Evolutionary conservation across 225 moss, liverwort and hornwort species (phyloP).

Genomic region (Climacium dendroides): DNA sequence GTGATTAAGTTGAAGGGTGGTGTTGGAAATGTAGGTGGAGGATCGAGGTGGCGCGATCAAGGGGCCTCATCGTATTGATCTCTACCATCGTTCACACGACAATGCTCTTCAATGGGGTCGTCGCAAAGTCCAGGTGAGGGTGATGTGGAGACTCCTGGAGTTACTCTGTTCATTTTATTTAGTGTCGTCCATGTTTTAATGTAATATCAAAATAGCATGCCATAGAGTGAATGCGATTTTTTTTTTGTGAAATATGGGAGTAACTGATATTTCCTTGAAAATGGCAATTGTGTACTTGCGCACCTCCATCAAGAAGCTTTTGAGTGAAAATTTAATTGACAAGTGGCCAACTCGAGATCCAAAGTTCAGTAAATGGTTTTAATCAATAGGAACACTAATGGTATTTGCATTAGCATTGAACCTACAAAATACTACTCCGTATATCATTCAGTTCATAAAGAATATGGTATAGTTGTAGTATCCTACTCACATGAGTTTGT

Average conservation of each 20-base stretch:
- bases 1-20: neutral
- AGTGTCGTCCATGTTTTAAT: neutral
- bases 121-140: constrained; percentile 63
- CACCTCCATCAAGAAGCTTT: neutral
- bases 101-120: constrained; percentile 89
- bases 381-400: neutral
- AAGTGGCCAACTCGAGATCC: neutral
- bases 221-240: neutral
- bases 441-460: neutral
- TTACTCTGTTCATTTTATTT: neutral
- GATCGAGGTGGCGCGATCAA: constrained; percentile 94
- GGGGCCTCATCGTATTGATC: constrained; percentile 73
- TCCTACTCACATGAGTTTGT: neutral
- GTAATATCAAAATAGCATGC: neutral
- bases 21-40: constrained; percentile 56
- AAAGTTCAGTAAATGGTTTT: neutral
- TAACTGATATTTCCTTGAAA: no score
- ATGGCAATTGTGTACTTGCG: neutral
- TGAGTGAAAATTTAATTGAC: neutral
- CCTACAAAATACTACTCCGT: neutral
- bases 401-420: neutral
- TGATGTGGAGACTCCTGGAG: neutral
- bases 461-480: neutral
- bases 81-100: constrained; percentile 78
- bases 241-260: neutral